Evolutionary conservation across 2,329 filamentous ascomycete genomes (phyloP).

Genomic region (Talaromyces islandicus): DNA sequence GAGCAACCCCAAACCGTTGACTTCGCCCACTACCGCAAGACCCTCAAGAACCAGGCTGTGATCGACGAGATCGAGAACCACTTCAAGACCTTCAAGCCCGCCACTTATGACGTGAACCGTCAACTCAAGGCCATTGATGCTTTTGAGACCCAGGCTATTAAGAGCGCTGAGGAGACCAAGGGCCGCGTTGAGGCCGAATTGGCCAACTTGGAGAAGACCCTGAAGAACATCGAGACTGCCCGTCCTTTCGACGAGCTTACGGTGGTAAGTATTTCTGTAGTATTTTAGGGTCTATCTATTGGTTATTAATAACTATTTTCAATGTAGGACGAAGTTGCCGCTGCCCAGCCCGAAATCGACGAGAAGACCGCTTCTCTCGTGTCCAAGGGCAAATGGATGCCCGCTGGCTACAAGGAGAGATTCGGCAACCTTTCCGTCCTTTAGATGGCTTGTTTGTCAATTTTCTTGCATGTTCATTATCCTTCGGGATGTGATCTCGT

Average conservation of each 20-base stretch:
- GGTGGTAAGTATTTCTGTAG: constrained; percentile 63
- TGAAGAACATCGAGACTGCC: constrained; percentile 95
- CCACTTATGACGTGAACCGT: constrained; percentile 83
- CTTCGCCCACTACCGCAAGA: constrained; percentile 84
- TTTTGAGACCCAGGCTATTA: constrained; percentile 93
- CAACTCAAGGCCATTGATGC: constrained; percentile 98
- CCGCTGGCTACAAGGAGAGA: constrained; percentile 99
- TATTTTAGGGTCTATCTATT: not conserved
- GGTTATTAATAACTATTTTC: constrained; percentile 7
- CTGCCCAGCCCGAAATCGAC: constrained; percentile 93
- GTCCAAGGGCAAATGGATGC: constrained; percentile 95
- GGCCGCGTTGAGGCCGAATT: constrained; percentile 91
- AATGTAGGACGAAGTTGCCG: constrained; percentile 81
- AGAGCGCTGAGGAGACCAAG: constrained; percentile 97
- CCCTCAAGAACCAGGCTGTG: constrained; percentile 93
- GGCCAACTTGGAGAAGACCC: constrained; percentile 85
- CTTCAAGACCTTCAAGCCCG: constrained; percentile 85
- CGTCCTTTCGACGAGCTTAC: constrained; percentile 95
- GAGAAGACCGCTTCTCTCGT: constrained; percentile 93
- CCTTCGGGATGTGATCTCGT: constrained; percentile 18
- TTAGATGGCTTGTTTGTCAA: constrained; percentile 47
- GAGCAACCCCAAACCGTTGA: constrained; percentile 84
- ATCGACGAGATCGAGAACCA: constrained; percentile 97
- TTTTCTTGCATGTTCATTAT: constrained; percentile 11
- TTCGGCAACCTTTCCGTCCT: constrained; percentile 95